These are phyloP conservation scores for Strobilomyces confusus DNA, from an alignment of 768 basidiomycete genomes.

Conservation along the genomic window DNA sequence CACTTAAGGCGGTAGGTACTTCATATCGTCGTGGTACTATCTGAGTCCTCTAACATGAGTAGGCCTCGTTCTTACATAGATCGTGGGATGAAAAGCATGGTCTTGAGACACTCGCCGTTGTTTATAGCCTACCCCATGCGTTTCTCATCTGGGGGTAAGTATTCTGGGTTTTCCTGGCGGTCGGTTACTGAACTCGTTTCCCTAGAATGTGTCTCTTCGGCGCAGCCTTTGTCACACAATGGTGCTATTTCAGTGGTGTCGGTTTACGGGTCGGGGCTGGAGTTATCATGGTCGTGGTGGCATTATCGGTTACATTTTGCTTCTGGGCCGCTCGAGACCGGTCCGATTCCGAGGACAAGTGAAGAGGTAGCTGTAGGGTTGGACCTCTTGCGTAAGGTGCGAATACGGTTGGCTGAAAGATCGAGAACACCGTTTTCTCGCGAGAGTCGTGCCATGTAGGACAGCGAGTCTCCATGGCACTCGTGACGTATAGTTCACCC, in stretches of 20 bases:
- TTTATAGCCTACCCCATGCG: constrained; percentile 54
- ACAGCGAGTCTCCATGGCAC: background rate
- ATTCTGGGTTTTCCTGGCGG: background rate
- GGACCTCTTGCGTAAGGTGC: background rate
- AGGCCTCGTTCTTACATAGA: constrained; percentile 15
- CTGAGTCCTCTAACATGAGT: background rate
- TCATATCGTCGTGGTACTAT: background rate
- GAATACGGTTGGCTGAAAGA: background rate
- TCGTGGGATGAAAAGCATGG: constrained; percentile 33
- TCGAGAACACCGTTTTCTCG: background rate
- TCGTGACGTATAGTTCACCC: background rate
- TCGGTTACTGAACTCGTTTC: background rate
- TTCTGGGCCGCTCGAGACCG: constrained; percentile 30
- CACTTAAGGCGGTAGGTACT: constrained; percentile 34
- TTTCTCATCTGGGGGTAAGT: constrained; percentile 59
- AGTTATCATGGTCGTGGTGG: constrained; percentile 24
- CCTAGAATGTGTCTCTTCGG: constrained; percentile 30
- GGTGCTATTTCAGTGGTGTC: constrained; percentile 12
- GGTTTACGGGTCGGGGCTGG: constrained; percentile 28
- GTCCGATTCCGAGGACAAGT: background rate
- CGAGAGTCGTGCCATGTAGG: constrained; percentile 4
- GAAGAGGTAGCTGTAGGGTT: background rate
- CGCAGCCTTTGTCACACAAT: constrained; percentile 24
- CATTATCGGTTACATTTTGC: constrained; percentile 41
- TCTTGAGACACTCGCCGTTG: constrained; percentile 47